phyloP scores from a whole-genome alignment of 1,284 basidiomycete species.

The Rugosomyces carneus region DNA sequence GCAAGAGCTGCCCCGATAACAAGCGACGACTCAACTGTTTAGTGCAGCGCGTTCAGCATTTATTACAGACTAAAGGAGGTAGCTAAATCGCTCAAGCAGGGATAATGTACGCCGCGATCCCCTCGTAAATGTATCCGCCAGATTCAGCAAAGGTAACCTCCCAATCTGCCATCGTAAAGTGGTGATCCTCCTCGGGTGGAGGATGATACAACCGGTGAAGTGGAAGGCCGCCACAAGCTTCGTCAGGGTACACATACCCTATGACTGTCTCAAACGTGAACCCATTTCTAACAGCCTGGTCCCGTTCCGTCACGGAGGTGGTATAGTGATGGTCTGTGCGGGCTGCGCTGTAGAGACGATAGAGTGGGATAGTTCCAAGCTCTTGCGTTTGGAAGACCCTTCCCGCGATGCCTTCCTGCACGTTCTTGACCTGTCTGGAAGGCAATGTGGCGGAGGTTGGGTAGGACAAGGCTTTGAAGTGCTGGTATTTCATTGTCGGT shows the following conservation, averaged over 20 bases:
- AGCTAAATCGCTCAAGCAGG: constrained; percentile 1
- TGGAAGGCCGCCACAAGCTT: neutral
- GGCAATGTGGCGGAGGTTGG: constrained; percentile 1
- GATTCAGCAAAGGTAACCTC: constrained; percentile 2
- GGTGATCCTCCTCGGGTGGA: neutral
- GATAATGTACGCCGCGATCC: constrained; percentile 15
- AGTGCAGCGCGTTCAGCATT: too few relatives aligned
- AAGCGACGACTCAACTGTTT: too few relatives aligned
- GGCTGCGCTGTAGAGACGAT: constrained; percentile 6
- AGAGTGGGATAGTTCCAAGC: constrained; percentile 8
- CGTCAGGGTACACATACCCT: constrained; percentile 11
- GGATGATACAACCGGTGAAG: neutral
- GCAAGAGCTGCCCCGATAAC: too few relatives aligned
- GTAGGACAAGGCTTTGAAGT: constrained; percentile 1
- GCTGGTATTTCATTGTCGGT: neutral
- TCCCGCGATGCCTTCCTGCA: neutral
- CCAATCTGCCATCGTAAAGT: neutral
- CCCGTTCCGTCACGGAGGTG: constrained; percentile 8
- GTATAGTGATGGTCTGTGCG: constrained; percentile 16
- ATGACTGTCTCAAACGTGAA: constrained; percentile 11
- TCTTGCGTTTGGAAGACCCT: neutral
- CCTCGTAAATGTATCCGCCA: constrained; percentile 12
- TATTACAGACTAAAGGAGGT: too few relatives aligned
- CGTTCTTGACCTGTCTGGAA: neutral
- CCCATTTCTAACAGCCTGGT: constrained; percentile 1